Conservation (phyloP, 2,329 filamentous ascomycete species). For the Hypoxylon sp. region DNA sequence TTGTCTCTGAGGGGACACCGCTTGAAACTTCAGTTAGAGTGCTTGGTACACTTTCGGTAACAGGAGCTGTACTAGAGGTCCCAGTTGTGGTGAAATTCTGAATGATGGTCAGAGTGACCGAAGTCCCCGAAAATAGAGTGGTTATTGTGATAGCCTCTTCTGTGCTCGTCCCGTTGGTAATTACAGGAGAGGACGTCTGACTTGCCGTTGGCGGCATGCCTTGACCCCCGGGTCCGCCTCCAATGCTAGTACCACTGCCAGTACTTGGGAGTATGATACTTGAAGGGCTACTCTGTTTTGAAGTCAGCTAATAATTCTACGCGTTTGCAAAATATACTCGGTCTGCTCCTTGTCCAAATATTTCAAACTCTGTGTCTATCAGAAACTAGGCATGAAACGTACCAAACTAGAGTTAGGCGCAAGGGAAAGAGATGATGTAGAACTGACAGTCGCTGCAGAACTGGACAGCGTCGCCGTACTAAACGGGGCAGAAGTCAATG, state of each 20-base stretch:
- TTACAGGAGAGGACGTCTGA: constrained; percentile 14
- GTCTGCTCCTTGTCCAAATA: not conserved
- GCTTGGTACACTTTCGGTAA: constrained; percentile 40
- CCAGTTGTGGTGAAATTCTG: constrained; percentile 40
- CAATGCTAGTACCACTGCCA: constrained; percentile 4
- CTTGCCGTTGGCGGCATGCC: constrained; percentile 12
- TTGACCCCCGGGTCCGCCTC: constrained; percentile 20
- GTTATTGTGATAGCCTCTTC: constrained; percentile 35
- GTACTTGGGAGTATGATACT: constrained; percentile 1
- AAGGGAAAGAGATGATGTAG: constrained; percentile 7
- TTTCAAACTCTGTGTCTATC: not conserved
- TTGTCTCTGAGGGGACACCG: constrained; percentile 19
- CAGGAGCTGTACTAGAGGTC: constrained; percentile 43
- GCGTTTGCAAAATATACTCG: not conserved
- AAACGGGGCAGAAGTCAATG: not conserved
- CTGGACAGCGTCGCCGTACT: not conserved
- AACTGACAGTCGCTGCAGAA: not conserved
- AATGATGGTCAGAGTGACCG: constrained; percentile 42
- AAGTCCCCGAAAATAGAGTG: constrained; percentile 37
- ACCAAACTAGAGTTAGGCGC: constrained; percentile 16
- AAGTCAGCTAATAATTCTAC: constrained; percentile 4
- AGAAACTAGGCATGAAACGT: constrained; percentile 5
- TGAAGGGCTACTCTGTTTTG: constrained; percentile 15
- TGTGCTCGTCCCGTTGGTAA: constrained; percentile 25
- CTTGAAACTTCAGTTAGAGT: constrained; percentile 22